Percentiles rank a stretch among this genome's conserved stretches.
phyloP scores from a whole-genome alignment of 2,329 filamentous ascomycete genomes.

The Daldinia sp. region DNA sequence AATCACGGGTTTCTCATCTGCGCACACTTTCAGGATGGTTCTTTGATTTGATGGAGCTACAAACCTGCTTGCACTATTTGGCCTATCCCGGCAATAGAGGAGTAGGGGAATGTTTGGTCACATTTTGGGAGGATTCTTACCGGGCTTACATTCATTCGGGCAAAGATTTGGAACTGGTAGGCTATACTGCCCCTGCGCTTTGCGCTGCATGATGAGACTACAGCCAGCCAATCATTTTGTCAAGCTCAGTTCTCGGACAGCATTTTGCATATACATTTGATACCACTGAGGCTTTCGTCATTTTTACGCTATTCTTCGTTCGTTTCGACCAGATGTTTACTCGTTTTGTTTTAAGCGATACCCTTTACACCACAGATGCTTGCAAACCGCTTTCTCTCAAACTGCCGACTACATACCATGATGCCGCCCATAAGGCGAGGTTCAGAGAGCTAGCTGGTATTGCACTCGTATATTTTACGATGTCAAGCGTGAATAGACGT shows the following conservation, averaged over 20 bases:
- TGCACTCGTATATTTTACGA: conserved; percentile 4
- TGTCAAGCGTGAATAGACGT: conserved; percentile 12
- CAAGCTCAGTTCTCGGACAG: conserved; percentile 26
- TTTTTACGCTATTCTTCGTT: conserved; percentile 29
- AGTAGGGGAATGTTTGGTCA: conserved; percentile 30
- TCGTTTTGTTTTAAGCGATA: conserved; percentile 28
- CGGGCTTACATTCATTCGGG: conserved; percentile 34
- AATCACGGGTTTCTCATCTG: conserved; percentile 7
- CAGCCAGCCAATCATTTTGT: conserved; percentile 21
- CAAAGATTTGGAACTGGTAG: conserved; percentile 19
- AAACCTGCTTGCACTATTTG: conserved; percentile 19
- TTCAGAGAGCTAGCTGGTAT: not conserved
- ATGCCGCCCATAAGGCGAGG: conserved; percentile 10
- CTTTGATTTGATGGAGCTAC: conserved; percentile 28
- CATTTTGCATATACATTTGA: conserved; percentile 41
- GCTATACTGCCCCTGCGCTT: conserved; percentile 17
- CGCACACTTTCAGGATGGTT: conserved; percentile 18
- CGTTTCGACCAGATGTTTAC: conserved; percentile 15
- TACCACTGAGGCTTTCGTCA: conserved; percentile 32
- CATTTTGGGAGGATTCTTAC: conserved; percentile 18
- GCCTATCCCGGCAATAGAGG: conserved; percentile 36
- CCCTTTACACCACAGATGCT: conserved; percentile 32
- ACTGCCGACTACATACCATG: conserved; percentile 20
- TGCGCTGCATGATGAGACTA: conserved; percentile 17
- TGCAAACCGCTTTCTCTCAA: conserved; percentile 21